Base-by-base conservation (phyloP, 1,284 basidiomycete genomes). In the Ceratobasidium sp. region DNA sequence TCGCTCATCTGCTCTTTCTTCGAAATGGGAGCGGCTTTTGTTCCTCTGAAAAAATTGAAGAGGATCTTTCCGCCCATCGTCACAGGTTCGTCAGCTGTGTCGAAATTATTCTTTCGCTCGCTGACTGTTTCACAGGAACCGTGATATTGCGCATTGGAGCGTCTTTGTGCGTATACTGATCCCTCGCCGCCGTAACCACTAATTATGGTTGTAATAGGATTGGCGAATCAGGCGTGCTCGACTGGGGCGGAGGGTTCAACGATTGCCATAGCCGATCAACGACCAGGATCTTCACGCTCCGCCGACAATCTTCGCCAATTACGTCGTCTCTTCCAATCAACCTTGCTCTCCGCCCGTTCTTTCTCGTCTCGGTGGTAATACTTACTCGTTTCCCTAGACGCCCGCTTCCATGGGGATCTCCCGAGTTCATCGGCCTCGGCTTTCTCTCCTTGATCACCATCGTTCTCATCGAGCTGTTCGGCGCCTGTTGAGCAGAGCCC, bases 201-300 rank as follows among this genome's bases (percentile, higher is more conserved):
- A 27, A 69, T 35, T 2, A 88, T 95, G 48, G 88, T 96, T 76
- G 6, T 14, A 4, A 46, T 41, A 67, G 75, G 44, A 77, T 68
- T 30, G 66, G 66, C 10, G 73, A 87, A 0, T 92, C 91, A 10
- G 95, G 94, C 0, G 90, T 93, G 46, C 88, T 89, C 8, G 91
- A 95, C 84, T 96, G 95, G 93, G 94, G 92, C 30, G 94, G 94
- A 64, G 94, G 94, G 8, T 90, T 91, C 8, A 93, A 94, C 79
- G 88, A 88, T 77, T 95, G 94, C 83, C 84, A 87, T 69, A 79
- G 81, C 0, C 87, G 90, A 20, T 92, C 93, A 0, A 85, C n/a
- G 2, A 89, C 87, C 12, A 92, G 93, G 0, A 88, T 91, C 69
- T 94, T 92, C 83, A 83, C 86, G 77, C 85, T 94, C 0, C 96